A percentile compares a stretch with the other conserved stretches of the same genome.
Conservation (phyloP, 1,139 yeast species). For the Geotrichum fermentans region DNA sequence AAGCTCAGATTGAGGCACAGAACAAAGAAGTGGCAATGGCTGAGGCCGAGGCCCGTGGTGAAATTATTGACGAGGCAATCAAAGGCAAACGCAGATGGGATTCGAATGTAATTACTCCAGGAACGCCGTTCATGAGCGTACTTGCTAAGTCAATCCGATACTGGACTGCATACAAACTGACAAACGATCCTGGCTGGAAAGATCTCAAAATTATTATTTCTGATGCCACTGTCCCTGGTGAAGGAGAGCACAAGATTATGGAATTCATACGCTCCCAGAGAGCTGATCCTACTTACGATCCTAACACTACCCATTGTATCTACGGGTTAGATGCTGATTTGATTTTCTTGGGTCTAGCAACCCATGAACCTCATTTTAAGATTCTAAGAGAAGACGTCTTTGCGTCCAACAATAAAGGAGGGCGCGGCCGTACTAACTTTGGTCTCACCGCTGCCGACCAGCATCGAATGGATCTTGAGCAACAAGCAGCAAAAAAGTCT, state of each 20-base stretch:
- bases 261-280: conserved; percentile 82
- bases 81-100: conserved; percentile 62
- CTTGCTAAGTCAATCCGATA: conserved; percentile 79
- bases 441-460: conserved; percentile 29
- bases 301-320: conserved; percentile 89
- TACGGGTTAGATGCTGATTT: conserved; percentile 98
- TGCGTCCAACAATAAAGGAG: conserved; percentile 52
- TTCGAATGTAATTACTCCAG: conserved; percentile 94
- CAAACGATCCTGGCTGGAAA: conserved; percentile 90
- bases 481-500: conserved; percentile 50
- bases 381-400: conserved; percentile 95
- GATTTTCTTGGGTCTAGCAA: conserved; percentile 91
- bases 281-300: conserved; percentile 66
- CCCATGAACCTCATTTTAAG: conserved; percentile 95
- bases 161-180: conserved; percentile 85
- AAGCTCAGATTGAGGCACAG: conserved; percentile 55
- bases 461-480: conserved; percentile 49
- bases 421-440: conserved; percentile 18
- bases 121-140: conserved; percentile 95
- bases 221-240: conserved; percentile 99
- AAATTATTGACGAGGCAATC: conserved; percentile 41
- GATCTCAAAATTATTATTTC: conserved; percentile 76
- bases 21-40: conserved; percentile 43
- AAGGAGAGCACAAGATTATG: conserved; percentile 98
- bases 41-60: conserved; percentile 45